Conservation (phyloP, 139 green algal genomes). For the Desmodesmus armatus region DNA sequence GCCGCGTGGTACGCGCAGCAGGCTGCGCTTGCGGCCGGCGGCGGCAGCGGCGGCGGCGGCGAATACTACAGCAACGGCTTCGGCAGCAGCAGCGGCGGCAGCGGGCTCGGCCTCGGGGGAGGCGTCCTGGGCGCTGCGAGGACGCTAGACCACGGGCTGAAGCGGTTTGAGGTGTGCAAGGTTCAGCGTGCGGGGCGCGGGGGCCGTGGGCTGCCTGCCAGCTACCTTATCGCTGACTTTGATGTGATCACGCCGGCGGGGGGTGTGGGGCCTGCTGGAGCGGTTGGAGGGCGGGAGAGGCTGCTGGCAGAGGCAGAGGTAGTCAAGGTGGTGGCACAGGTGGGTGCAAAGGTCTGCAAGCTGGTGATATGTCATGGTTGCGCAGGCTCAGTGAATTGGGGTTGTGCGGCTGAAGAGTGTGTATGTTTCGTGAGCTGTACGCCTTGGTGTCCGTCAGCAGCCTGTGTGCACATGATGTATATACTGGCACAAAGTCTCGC, state of each 20-base stretch:
- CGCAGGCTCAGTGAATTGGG: too few relatives aligned
- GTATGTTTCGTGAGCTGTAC: too few relatives aligned
- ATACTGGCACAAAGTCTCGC: too few relatives aligned
- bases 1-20: conserved; percentile 74
- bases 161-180: conserved; percentile 77
- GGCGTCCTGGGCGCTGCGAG: not conserved
- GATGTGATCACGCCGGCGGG: conserved; percentile 62
- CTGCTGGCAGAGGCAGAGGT: conserved; percentile 42
- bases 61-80: too few relatives aligned
- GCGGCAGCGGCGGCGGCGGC: not conserved
- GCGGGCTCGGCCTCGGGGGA: not conserved
- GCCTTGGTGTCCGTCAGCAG: too few relatives aligned
- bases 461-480: too few relatives aligned
- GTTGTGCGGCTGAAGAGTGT: too few relatives aligned
- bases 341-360: conserved; percentile 10
- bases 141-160: conserved; percentile 55
- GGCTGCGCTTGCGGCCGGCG: conserved; percentile 35
- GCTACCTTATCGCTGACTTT: conserved; percentile 80
- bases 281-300: conserved; percentile 2
- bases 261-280: too few relatives aligned
- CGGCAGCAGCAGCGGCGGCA: not conserved
- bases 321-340: conserved; percentile 36
- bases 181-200: conserved; percentile 50
- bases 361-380: too few relatives aligned
- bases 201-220: conserved; percentile 55